These are phyloP conservation scores for Tuber brumale DNA, from an alignment of 495 filamentous ascomycete species.

Conservation along the genomic window DNA sequence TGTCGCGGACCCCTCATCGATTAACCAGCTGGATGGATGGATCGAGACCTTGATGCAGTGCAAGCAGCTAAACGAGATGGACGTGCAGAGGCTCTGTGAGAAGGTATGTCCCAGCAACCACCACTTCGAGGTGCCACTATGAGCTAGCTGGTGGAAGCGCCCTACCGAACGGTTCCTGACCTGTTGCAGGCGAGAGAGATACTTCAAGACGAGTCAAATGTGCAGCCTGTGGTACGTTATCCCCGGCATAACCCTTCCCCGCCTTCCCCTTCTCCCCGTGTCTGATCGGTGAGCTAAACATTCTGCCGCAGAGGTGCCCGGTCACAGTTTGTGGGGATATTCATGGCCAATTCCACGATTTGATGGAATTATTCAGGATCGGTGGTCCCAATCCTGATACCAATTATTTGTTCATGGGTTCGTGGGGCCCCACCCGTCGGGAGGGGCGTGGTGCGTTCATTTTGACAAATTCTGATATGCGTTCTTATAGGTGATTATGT, in stretches of 20 bases:
- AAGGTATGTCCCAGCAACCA: constrained; percentile 57
- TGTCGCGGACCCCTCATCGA: constrained; percentile 72
- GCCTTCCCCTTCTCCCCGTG: not conserved
- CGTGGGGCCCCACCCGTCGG: not conserved
- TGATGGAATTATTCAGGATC: constrained; percentile 93
- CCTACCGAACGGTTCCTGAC: constrained; percentile 22
- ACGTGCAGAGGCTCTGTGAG: constrained; percentile 94
- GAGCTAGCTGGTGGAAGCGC: constrained; percentile 14
- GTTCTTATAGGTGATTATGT: constrained; percentile 75
- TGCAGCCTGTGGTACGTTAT: constrained; percentile 88
- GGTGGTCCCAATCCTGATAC: constrained; percentile 87
- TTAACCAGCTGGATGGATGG: constrained; percentile 93
- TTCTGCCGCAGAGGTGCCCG: constrained; percentile 67
- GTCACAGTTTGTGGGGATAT: constrained; percentile 92
- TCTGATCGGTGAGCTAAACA: not conserved
- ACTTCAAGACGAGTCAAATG: constrained; percentile 93
- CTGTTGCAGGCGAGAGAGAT: constrained; percentile 78
- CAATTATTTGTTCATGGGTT: constrained; percentile 94
- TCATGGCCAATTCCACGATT: constrained; percentile 86
- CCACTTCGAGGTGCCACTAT: constrained; percentile 5
- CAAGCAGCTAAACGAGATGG: constrained; percentile 91
- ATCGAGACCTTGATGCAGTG: constrained; percentile 97
- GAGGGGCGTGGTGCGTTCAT: constrained; percentile 4
- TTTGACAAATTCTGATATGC: constrained; percentile 9
- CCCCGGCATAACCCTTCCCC: constrained; percentile 5